Evolutionary conservation across 129 eudicot species (phyloP).

Genomic region (Saussurea involucrata): DNA sequence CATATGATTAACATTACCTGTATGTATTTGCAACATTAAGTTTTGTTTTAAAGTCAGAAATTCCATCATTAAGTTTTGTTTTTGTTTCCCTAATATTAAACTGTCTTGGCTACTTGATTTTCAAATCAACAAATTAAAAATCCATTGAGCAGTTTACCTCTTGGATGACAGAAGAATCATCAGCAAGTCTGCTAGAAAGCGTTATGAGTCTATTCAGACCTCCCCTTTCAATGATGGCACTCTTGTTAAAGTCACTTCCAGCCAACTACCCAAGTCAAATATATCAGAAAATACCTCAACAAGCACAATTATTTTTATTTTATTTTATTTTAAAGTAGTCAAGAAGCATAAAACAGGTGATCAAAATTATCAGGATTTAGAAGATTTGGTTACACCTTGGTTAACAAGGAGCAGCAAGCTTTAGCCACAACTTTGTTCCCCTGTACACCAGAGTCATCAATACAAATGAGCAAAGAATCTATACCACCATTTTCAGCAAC

Average conservation of each 20-base stretch:
- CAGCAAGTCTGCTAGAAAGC: constrained; percentile 68
- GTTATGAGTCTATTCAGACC: constrained; percentile 75
- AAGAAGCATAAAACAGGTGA: neutral
- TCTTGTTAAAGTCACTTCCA: constrained; percentile 89
- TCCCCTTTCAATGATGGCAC: constrained; percentile 67
- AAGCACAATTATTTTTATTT: neutral
- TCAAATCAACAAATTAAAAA: too few relatives aligned
- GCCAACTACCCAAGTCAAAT: constrained; percentile 59
- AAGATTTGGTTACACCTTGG: constrained; percentile 46
- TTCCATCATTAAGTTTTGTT: neutral
- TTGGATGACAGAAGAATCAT: constrained; percentile 84
- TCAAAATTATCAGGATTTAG: neutral
- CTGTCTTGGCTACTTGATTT: neutral
- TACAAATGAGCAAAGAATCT: constrained; percentile 71
- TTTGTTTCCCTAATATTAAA: neutral
- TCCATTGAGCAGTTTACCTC: constrained; percentile 48
- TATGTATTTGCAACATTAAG: constrained; percentile 8
- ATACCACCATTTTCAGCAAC: constrained; percentile 83
- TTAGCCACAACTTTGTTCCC: constrained; percentile 58
- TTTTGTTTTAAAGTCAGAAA: neutral
- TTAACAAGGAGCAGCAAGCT: constrained; percentile 73
- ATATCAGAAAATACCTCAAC: constrained; percentile 15
- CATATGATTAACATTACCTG: constrained; percentile 84
- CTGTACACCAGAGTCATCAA: constrained; percentile 73
- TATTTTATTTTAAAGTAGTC: neutral